Evolutionary conservation across 441 rosid genomes (phyloP).

Genomic region (Corymbia calophylla): DNA sequence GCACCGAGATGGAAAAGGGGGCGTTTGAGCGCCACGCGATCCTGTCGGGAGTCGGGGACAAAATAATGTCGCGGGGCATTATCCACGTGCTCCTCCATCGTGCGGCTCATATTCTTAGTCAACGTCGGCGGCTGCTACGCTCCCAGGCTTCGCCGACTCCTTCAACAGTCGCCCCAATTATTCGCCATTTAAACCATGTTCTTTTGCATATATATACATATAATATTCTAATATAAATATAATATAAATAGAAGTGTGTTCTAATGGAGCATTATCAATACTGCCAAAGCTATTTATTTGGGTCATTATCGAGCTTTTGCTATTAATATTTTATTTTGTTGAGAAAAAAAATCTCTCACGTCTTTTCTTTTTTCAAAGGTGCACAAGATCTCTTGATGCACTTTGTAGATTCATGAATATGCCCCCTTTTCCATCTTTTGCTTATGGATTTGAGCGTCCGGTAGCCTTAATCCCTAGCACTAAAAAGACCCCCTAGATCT

Average conservation of each 20-base stretch:
- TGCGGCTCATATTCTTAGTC: neutral
- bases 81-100: neutral
- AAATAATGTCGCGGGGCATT: neutral
- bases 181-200: neutral
- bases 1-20: neutral
- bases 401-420: neutral
- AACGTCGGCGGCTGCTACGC: neutral
- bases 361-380: neutral
- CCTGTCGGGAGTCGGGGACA: neutral
- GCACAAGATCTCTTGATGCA: neutral
- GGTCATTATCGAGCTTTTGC: neutral
- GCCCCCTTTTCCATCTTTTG: neutral
- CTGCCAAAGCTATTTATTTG: neutral
- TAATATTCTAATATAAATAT: neutral
- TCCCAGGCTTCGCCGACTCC: neutral
- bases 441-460: neutral
- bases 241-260: neutral
- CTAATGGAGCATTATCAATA: neutral
- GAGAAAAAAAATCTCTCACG: neutral
- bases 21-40: neutral
- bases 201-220: neutral
- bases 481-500: neutral
- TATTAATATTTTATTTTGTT: neutral
- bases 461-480: neutral
- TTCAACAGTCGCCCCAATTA: neutral